Percentiles rank a stretch among this genome's conserved stretches.
Evolutionary conservation across 2,329 filamentous ascomycete species (phyloP).

Genomic region (Periconia digitata): DNA sequence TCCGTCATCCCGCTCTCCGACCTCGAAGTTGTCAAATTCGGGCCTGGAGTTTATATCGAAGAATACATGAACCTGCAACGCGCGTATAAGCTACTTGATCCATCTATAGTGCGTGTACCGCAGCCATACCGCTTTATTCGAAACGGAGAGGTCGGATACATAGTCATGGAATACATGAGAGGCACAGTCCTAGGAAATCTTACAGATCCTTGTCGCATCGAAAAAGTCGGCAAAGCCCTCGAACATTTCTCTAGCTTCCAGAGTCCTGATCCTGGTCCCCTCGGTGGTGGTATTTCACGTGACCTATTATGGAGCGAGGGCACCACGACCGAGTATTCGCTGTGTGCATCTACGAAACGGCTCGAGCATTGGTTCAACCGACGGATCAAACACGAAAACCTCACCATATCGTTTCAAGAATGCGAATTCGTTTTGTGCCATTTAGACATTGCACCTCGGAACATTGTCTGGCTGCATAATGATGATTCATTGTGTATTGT

Average conservation of each 20-base stretch:
- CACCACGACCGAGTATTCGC: slow-evolving; percentile 5
- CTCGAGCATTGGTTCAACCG: slow-evolving; percentile 1
- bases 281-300: slow-evolving; percentile 3
- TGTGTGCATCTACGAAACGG: slow-evolving; percentile 3
- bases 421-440: slow-evolving; percentile 2
- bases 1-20: slow-evolving; percentile 1
- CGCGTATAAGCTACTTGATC: slow-evolving; percentile 4
- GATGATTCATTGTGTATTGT: slow-evolving; percentile 4
- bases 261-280: slow-evolving; percentile 3
- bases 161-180: slow-evolving; percentile 5
- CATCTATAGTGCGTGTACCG: slow-evolving; percentile 5
- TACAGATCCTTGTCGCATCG: slow-evolving; percentile 2
- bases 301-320: slow-evolving; percentile 4
- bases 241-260: slow-evolving; percentile 1
- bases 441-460: slow-evolving; percentile 5
- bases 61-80: slow-evolving; percentile 7
- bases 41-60: slow-evolving; percentile 1
- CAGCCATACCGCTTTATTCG: slow-evolving; percentile 5
- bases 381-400: slow-evolving; percentile 1
- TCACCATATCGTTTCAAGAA: slow-evolving; percentile 2
- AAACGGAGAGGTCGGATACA: slow-evolving; percentile 5
- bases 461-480: slow-evolving; percentile 1
- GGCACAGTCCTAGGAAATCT: background rate
- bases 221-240: slow-evolving; percentile 3
- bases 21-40: slow-evolving; percentile 5